Evolutionary conservation across 139 green algal species (phyloP).

Genomic region (Tetradesmus obliquus): DNA sequence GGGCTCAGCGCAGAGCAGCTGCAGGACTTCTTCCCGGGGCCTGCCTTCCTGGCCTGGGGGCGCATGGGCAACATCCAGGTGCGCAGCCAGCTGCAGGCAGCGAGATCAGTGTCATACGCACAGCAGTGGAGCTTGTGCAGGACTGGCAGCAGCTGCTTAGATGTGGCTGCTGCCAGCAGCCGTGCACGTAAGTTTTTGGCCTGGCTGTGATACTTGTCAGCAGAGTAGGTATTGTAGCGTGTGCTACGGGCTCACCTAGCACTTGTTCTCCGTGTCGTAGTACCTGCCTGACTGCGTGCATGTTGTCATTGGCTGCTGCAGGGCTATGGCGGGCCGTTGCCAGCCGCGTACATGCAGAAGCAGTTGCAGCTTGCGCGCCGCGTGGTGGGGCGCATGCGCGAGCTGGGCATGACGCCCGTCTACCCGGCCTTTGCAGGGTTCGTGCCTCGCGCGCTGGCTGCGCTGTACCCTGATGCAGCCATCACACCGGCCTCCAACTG

Average conservation of each 20-base stretch:
- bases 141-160: neutral
- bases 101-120: neutral
- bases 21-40: constrained; percentile 57
- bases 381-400: constrained; percentile 61
- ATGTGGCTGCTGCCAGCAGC: neutral
- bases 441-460: constrained; percentile 47
- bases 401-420: constrained; percentile 64
- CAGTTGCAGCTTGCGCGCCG: constrained; percentile 46
- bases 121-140: neutral
- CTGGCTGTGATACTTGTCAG: neutral
- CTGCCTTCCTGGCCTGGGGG: constrained; percentile 63
- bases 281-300: neutral
- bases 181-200: neutral
- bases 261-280: neutral
- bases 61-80: constrained; percentile 62
- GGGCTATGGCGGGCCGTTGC: constrained; percentile 56
- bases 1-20: constrained; percentile 44
- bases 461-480: constrained; percentile 41
- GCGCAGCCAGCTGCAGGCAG: neutral
- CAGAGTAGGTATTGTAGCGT: neutral
- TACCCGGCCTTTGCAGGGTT: constrained; percentile 69
- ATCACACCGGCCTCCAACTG: constrained; percentile 46
- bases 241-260: neutral
- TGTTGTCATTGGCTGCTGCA: constrained; percentile 18
- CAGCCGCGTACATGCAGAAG: constrained; percentile 45